Conservation (phyloP, 1,139 yeast genomes). For the Nematodospora anomalae region DNA sequence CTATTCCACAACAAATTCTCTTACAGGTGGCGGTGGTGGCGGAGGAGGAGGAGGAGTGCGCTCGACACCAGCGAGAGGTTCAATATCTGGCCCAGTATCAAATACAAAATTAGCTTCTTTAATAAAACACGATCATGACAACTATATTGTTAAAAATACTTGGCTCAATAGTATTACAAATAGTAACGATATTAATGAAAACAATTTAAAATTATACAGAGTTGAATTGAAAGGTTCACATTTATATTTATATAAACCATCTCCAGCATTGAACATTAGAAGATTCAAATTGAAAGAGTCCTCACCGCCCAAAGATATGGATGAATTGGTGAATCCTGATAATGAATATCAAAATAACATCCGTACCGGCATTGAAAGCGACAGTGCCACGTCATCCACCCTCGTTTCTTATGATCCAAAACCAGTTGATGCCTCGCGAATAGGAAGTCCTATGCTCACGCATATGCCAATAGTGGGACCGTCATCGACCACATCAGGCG, state of each 20-base stretch:
- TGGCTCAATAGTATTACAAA: constrained; percentile 47
- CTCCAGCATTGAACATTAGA: constrained; percentile 48
- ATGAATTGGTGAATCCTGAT: not conserved
- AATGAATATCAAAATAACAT: not conserved
- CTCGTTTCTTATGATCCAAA: constrained; percentile 1
- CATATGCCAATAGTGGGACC: not conserved
- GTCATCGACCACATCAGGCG: not conserved
- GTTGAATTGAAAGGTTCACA: constrained; percentile 69
- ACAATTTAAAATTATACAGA: constrained; percentile 47
- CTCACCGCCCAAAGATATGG: constrained; percentile 3
- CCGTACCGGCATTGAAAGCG: no score
- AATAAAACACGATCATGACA: constrained; percentile 37
- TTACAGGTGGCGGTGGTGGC: not conserved
- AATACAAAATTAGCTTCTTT: constrained; percentile 18
- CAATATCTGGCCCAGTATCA: constrained; percentile 2
- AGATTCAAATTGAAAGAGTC: constrained; percentile 32
- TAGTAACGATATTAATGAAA: constrained; percentile 40
- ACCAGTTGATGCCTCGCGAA: constrained; percentile 5
- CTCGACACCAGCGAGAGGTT: not conserved
- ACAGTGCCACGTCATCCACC: constrained; percentile 1
- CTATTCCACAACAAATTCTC: constrained; percentile 1
- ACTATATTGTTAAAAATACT: constrained; percentile 31
- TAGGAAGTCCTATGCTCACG: constrained; percentile 3
- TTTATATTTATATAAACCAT: constrained; percentile 56
- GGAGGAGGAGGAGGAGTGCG: not conserved